Evolutionary conservation across 2,329 filamentous ascomycete genomes (phyloP), one percentile per base, ranked within the genome.

Genomic region (Cladosporium phlei): DNA sequence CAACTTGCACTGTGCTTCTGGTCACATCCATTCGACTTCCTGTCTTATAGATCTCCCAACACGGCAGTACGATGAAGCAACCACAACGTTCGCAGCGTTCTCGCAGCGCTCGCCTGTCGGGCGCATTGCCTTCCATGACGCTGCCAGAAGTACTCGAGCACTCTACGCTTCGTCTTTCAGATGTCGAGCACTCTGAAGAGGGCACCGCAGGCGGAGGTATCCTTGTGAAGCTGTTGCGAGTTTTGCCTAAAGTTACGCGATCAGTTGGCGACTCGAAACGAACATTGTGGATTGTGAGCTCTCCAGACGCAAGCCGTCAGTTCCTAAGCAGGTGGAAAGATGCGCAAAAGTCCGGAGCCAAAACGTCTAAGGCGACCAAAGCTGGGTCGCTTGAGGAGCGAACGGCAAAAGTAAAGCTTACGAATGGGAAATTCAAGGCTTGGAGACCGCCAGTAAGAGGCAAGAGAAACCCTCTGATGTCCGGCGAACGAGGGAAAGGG

Each of bases 251-350:
- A 27, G 12, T 7, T 27, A 27, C 25, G n/a, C 12, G 25, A 27
- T 27, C 12, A 12, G 29, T 37, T 20, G 34, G n/a, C 34, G 34
- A 37, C 34, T 37, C 32, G 16, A 20, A 17, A 17, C 32, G 14
- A 34, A 17, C 16, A 34, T 16, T 37, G n/a, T 37, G 34, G 34
- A 37, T 37, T 12, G 34, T 37, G 34, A 12, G 34, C 34, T 37
- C 34, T 37, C 34, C 34, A 37, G 19, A 37, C n/a, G 12, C 34
- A 37, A 37, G 24, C 7, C 22, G 12, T 19, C 24, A 20, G 34
- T 14, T 4, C 20, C 34, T 20, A 16, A 37, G 34, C 34, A 37
- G 24, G n/a, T 7, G 22, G 12, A 12, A 37, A 2, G 34, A 16
- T 5, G 24, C 12, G 34, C 34, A 20, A n/a, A 37, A 19, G 24